These are phyloP conservation scores for Emmonsia crescens DNA, from an alignment of 2,329 filamentous ascomycete species.

Conservation along the genomic window DNA sequence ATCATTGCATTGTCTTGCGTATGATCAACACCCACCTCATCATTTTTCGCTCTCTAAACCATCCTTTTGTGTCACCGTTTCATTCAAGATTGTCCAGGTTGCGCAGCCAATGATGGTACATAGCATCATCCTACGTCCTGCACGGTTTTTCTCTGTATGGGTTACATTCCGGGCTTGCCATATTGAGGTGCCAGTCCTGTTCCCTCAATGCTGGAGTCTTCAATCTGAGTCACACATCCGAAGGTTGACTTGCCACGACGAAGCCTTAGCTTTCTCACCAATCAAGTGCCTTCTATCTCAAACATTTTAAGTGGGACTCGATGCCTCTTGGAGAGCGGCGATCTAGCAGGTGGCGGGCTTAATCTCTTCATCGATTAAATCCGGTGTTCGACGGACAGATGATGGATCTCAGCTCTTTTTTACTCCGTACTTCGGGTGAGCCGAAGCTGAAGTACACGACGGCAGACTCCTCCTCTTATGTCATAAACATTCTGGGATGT, in stretches of 20 bases:
- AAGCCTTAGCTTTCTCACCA: neutral
- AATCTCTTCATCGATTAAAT: neutral
- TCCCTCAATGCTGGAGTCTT: neutral
- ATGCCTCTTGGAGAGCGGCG: neutral
- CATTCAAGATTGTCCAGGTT: neutral
- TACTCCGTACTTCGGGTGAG: no score
- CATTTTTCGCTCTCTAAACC: no score
- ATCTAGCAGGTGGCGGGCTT: neutral
- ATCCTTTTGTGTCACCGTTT: neutral
- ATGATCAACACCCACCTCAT: no score
- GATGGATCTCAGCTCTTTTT: neutral
- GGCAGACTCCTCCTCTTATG: neutral
- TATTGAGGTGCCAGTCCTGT: neutral
- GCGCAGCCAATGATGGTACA: neutral
- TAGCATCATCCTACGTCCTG: neutral
- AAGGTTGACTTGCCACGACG: neutral
- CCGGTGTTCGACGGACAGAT: neutral
- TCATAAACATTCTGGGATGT: neutral
- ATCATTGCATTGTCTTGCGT: neutral
- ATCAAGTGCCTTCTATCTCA: neutral
- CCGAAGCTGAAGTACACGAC: neutral
- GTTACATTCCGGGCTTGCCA: neutral
- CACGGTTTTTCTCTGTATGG: neutral
- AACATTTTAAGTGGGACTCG: neutral
- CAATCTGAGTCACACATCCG: neutral